Evolutionary conservation across 108 stramenopile species (phyloP).

Genomic region (Cyclotella atomus): DNA sequence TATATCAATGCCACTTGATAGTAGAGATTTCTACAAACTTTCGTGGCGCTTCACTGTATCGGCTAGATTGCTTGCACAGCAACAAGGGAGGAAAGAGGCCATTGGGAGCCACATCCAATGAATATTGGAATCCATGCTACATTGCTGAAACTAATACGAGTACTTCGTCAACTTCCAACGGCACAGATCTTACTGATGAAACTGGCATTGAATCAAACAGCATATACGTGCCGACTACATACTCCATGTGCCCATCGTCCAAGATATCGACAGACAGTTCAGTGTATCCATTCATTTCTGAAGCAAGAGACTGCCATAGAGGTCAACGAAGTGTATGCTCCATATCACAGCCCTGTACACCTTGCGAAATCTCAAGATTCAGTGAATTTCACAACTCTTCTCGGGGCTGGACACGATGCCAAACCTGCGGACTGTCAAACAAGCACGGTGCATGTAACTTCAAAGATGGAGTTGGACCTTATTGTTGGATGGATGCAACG

Average conservation of each 20-base stretch:
- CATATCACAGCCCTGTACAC: constrained; percentile 23
- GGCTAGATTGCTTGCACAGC: constrained; percentile 23
- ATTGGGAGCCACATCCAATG: constrained; percentile 11
- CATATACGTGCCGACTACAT: too few relatives aligned
- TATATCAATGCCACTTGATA: constrained; percentile 25
- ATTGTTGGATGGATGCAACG: constrained; percentile 25
- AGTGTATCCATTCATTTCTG: constrained; percentile 21
- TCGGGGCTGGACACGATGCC: constrained; percentile 32
- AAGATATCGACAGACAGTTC: background rate
- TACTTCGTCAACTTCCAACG: background rate
- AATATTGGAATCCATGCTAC: constrained; percentile 30
- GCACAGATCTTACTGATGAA: background rate
- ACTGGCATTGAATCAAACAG: background rate
- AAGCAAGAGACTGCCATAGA: constrained; percentile 24
- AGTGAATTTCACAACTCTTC: constrained; percentile 23
- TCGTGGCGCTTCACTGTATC: background rate
- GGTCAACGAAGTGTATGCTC: constrained; percentile 22
- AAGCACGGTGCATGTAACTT: constrained; percentile 29
- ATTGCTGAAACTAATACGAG: background rate
- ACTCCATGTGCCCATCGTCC: background rate
- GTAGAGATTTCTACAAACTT: background rate
- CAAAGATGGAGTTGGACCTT: constrained; percentile 35
- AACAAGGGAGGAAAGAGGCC: constrained; percentile 41
- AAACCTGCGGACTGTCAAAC: constrained; percentile 16
- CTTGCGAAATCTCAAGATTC: constrained; percentile 32